phyloP scores from a whole-genome alignment of 129 eudicot genomes.

The Logfia minima region DNA sequence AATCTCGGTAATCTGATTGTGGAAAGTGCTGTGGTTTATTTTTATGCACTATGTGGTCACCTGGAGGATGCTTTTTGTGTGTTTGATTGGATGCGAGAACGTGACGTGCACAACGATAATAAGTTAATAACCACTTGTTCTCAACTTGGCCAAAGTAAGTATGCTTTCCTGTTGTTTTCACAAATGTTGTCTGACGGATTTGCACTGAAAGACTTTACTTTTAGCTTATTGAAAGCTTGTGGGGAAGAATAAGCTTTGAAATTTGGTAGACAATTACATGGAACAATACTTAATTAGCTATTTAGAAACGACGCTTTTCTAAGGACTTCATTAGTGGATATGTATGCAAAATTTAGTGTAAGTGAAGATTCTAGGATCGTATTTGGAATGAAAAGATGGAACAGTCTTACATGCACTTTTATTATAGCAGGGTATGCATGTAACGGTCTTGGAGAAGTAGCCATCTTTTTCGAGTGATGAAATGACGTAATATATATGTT shows the following conservation, averaged over 20 bases:
- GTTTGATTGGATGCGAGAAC: slow-evolving; percentile 53
- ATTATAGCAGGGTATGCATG: slow-evolving; percentile 88
- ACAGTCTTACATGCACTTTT: slow-evolving; percentile 79
- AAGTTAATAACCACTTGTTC: slow-evolving; percentile 77
- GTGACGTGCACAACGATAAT: slow-evolving; percentile 88
- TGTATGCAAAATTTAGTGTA: slow-evolving; percentile 79
- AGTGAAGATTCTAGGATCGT: slow-evolving; percentile 54
- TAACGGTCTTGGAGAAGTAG: slow-evolving; percentile 64
- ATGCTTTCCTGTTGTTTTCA: slow-evolving; percentile 51
- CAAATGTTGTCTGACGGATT: slow-evolving; percentile 57
- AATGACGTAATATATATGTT: slow-evolving; percentile 55
- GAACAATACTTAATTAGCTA: slow-evolving; percentile 45
- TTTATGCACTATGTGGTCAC: slow-evolving; percentile 68
- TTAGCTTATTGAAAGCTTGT: slow-evolving; percentile 76
- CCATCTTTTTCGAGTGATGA: slow-evolving; percentile 66
- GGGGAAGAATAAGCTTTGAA: slow-evolving; percentile 69
- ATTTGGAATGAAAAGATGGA: slow-evolving; percentile 73
- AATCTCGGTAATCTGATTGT: slow-evolving; percentile 48
- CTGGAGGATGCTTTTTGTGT: slow-evolving; percentile 46
- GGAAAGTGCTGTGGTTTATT: slow-evolving; percentile 55
- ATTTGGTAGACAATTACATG: slow-evolving; percentile 78
- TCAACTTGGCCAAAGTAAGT: slow-evolving; percentile 53
- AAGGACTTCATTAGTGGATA: slow-evolving; percentile 70
- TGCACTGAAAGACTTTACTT: slow-evolving; percentile 68
- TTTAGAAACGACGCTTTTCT: slow-evolving; percentile 54